These are phyloP conservation scores for Phytophthora idaei DNA, from an alignment of 352 stramenopile genomes.

Conservation along the genomic window DNA sequence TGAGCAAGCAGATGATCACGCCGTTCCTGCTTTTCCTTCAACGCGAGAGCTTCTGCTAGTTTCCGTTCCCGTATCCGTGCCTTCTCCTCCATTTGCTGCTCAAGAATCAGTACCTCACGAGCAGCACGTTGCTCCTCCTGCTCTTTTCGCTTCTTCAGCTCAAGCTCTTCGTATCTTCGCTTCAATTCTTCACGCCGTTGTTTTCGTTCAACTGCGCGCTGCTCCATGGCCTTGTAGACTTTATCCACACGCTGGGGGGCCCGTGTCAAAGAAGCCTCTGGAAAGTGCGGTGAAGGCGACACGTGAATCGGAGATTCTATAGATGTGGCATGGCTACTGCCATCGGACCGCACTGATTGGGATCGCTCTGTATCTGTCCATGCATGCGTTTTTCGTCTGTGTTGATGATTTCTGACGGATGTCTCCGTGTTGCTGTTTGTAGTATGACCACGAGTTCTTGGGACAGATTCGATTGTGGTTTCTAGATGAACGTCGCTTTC, in stretches of 20 bases:
- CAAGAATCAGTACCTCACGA: slow-evolving; percentile 41
- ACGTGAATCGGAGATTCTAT: slow-evolving; percentile 4
- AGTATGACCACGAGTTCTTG: neutral
- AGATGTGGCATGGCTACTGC: neutral
- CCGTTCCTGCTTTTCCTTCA: slow-evolving; percentile 41
- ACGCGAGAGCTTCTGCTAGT: slow-evolving; percentile 33
- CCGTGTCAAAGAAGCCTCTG: slow-evolving; percentile 2
- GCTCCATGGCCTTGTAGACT: slow-evolving; percentile 61
- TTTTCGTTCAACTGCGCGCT: slow-evolving; percentile 60
- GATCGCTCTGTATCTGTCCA: slow-evolving; percentile 2
- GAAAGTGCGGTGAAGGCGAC: neutral
- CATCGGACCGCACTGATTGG: neutral
- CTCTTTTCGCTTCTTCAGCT: slow-evolving; percentile 53
- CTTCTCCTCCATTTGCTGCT: slow-evolving; percentile 49
- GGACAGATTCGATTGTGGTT: neutral
- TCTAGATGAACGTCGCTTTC: slow-evolving; percentile 3
- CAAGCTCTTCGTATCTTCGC: slow-evolving; percentile 54
- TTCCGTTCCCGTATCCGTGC: slow-evolving; percentile 47
- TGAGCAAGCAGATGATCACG: slow-evolving; percentile 41
- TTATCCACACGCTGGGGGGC: slow-evolving; percentile 30
- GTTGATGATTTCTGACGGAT: neutral
- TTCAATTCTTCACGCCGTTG: slow-evolving; percentile 56
- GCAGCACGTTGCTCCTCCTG: slow-evolving; percentile 48
- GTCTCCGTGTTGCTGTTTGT: neutral
- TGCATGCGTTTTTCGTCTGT: neutral